These are phyloP conservation scores for Lepraria neglecta DNA, from an alignment of 495 filamentous ascomycete species.

Conservation along the genomic window DNA sequence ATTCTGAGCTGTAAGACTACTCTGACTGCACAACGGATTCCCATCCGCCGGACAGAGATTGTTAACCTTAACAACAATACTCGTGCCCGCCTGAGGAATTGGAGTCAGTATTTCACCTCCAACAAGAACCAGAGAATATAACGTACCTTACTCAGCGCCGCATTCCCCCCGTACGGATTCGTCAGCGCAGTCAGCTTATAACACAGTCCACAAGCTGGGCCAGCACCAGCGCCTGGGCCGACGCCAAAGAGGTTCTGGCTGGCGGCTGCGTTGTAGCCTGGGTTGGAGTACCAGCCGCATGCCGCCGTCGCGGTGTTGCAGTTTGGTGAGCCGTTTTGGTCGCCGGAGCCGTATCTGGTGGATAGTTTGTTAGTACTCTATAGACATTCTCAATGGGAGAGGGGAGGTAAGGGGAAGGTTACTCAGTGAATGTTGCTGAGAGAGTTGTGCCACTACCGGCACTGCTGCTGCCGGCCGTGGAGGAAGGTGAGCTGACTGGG, in stretches of 20 bases:
- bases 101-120: too few species aligned
- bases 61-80: constrained; percentile 32
- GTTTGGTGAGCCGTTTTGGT: constrained; percentile 22
- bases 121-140: too few species aligned
- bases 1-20: constrained; percentile 27
- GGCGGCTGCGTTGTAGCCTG: constrained; percentile 31
- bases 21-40: constrained; percentile 34
- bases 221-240: constrained; percentile 18
- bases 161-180: not conserved
- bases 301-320: constrained; percentile 28
- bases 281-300: constrained; percentile 26
- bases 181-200: constrained; percentile 6
- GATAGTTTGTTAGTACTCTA: not conserved
- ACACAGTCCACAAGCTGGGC: constrained; percentile 9
- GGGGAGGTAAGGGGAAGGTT: not conserved
- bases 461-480: not conserved
- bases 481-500: not conserved
- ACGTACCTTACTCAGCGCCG: not conserved
- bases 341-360: constrained; percentile 26
- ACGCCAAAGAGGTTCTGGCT: constrained; percentile 37
- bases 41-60: constrained; percentile 35
- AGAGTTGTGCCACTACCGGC: not conserved
- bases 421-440: constrained; percentile 14
- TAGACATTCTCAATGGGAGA: too few species aligned
- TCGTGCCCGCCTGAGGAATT: not conserved